Evolutionary conservation across 179 eudicot species (phyloP).

Genomic region (Amaranthus tricolor): DNA sequence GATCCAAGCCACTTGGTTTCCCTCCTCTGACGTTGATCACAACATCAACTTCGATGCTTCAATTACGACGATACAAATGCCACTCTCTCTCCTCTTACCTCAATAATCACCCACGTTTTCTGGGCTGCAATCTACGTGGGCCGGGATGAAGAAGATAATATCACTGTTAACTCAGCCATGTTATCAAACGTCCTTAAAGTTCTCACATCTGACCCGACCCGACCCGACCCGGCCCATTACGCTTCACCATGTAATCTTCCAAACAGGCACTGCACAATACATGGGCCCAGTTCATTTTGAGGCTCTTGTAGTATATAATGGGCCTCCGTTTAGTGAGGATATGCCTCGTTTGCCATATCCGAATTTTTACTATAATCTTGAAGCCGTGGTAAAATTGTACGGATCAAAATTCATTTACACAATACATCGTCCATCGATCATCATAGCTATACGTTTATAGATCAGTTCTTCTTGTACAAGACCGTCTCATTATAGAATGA

Average conservation of each 20-base stretch:
- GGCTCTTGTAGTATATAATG: not conserved
- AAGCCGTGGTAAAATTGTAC: slow-evolving; percentile 23
- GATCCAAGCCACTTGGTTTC: slow-evolving; percentile 32
- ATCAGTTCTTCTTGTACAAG: too few species aligned
- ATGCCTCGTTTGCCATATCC: slow-evolving; percentile 25
- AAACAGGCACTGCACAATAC: slow-evolving; percentile 33
- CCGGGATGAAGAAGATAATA: slow-evolving; percentile 10
- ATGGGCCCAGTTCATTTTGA: slow-evolving; percentile 25
- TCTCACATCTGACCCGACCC: slow-evolving; percentile 7
- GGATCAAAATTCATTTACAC: slow-evolving; percentile 22
- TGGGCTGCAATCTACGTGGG: slow-evolving; percentile 29
- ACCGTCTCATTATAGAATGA: too few species aligned
- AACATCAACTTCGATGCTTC: slow-evolving; percentile 31
- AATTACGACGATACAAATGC: slow-evolving; percentile 17
- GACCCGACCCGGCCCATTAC: not conserved
- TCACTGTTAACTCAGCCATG: slow-evolving; percentile 25
- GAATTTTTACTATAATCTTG: slow-evolving; percentile 33
- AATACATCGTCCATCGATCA: slow-evolving; percentile 32
- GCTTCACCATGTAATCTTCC: slow-evolving; percentile 29
- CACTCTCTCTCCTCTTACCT: slow-evolving; percentile 24
- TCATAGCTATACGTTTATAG: not conserved
- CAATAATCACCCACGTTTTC: slow-evolving; percentile 32
- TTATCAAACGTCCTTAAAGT: slow-evolving; percentile 24
- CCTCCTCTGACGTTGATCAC: slow-evolving; percentile 28
- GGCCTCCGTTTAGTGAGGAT: slow-evolving; percentile 33